Conservation (phyloP, 768 basidiomycete species). For the Solioccasus polychromus region DNA sequence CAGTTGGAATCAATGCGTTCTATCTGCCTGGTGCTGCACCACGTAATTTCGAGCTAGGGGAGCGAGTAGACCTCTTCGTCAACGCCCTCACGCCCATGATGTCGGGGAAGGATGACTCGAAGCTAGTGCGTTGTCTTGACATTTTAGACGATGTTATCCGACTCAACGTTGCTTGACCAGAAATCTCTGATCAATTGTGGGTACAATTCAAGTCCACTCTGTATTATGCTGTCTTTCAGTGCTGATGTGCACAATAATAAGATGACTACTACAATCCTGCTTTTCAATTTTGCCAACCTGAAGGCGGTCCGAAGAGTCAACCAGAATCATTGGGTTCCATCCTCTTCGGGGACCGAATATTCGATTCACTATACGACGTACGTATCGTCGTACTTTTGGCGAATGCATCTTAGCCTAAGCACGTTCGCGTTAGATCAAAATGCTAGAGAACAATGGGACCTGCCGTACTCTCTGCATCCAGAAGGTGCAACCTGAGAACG, state of each 20-base stretch:
- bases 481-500: slow-evolving; percentile 64
- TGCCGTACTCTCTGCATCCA: slow-evolving; percentile 73
- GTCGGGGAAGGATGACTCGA: slow-evolving; percentile 60
- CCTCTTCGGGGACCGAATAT: slow-evolving; percentile 95
- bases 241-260: slow-evolving; percentile 27
- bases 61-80: slow-evolving; percentile 76
- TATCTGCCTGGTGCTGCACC: slow-evolving; percentile 93
- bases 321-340: slow-evolving; percentile 91
- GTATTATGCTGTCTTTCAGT: background rate
- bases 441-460: slow-evolving; percentile 72
- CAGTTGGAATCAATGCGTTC: slow-evolving; percentile 52
- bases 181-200: slow-evolving; percentile 90
- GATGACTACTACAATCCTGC: slow-evolving; percentile 92
- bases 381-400: slow-evolving; percentile 24
- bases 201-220: background rate
- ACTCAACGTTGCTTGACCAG: slow-evolving; percentile 36
- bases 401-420: slow-evolving; percentile 7
- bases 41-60: slow-evolving; percentile 70
- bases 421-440: slow-evolving; percentile 57
- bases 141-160: slow-evolving; percentile 2
- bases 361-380: slow-evolving; percentile 86
- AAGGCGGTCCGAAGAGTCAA: slow-evolving; percentile 65
- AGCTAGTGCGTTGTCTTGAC: slow-evolving; percentile 53
- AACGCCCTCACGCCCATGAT: slow-evolving; percentile 90
- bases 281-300: slow-evolving; percentile 84